phyloP scores from a whole-genome alignment of 352 stramenopile genomes.

The Hyaloperonospora brassicae region DNA sequence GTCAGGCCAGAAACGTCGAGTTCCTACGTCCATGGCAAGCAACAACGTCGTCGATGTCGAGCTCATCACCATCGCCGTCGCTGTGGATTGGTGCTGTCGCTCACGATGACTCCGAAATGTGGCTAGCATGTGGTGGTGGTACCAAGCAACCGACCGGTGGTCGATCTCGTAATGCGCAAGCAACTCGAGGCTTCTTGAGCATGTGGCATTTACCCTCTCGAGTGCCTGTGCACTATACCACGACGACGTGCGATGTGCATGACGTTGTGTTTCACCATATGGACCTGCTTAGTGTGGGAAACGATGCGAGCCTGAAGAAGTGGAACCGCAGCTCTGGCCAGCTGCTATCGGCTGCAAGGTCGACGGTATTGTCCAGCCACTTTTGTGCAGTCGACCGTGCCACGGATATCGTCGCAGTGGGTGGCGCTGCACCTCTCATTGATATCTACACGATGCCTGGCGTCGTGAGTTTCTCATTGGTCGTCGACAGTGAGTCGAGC shows the following conservation, averaged over 20 bases:
- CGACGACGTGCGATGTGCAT: slow-evolving; percentile 53
- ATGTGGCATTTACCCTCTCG: slow-evolving; percentile 77
- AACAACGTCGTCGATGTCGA: slow-evolving; percentile 3
- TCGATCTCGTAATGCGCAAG: slow-evolving; percentile 11
- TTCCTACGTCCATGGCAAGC: slow-evolving; percentile 38
- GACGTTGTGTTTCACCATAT: slow-evolving; percentile 64
- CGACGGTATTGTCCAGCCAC: slow-evolving; percentile 46
- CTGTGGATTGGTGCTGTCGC: slow-evolving; percentile 55
- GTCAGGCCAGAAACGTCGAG: slow-evolving; percentile 41
- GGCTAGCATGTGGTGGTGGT: slow-evolving; percentile 55
- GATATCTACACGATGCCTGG: slow-evolving; percentile 77
- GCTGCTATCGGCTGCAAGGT: slow-evolving; percentile 44
- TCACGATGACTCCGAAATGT: slow-evolving; percentile 66
- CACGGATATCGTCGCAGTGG: slow-evolving; percentile 62
- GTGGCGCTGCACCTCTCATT: slow-evolving; percentile 44
- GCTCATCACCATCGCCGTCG: slow-evolving; percentile 4
- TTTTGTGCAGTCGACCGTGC: slow-evolving; percentile 60
- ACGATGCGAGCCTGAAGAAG: slow-evolving; percentile 54
- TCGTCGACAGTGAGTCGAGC: slow-evolving; percentile 33
- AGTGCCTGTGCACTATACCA: slow-evolving; percentile 57
- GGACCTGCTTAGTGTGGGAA: slow-evolving; percentile 64
- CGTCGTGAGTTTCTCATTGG: slow-evolving; percentile 73
- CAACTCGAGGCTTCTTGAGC: slow-evolving; percentile 41
- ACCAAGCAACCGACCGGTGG: slow-evolving; percentile 25
- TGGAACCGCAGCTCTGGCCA: slow-evolving; percentile 69